Conservation (phyloP, 768 basidiomycete species). For the Scleroderma citrinum region DNA sequence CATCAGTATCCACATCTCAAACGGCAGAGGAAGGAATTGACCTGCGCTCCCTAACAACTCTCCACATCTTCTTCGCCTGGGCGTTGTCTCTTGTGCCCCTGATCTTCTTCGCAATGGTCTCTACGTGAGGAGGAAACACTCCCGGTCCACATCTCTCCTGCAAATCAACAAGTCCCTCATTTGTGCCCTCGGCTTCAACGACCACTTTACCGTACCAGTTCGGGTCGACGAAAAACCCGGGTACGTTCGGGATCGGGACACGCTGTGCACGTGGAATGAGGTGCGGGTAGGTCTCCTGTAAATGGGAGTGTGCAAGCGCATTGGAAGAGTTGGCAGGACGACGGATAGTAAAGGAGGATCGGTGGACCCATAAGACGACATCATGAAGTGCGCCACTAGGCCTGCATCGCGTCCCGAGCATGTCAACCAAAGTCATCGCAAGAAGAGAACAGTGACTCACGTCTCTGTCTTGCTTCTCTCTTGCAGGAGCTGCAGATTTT, state of each 20-base stretch:
- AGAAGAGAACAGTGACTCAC: constrained; percentile 40
- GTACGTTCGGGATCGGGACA: constrained; percentile 50
- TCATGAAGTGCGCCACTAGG: constrained; percentile 75
- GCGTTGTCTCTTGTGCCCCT: constrained; percentile 35
- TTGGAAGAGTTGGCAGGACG: constrained; percentile 35
- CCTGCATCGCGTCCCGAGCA: constrained; percentile 35
- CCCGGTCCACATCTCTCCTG: constrained; percentile 66
- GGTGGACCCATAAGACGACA: constrained; percentile 81
- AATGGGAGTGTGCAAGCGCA: constrained; percentile 23
- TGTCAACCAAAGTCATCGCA: constrained; percentile 4
- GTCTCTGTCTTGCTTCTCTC: constrained; percentile 76
- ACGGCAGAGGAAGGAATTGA: constrained; percentile 21
- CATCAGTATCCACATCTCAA: constrained; percentile 5
- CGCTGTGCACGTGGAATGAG: constrained; percentile 15
- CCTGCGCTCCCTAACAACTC: constrained; percentile 77
- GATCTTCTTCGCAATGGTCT: constrained; percentile 28
- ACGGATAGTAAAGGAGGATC: constrained; percentile 67
- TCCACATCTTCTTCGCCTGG: constrained; percentile 50
- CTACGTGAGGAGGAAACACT: constrained; percentile 56
- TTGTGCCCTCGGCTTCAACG: constrained; percentile 83
- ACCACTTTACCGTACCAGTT: constrained; percentile 83
- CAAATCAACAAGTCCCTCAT: constrained; percentile 76
- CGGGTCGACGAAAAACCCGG: constrained; percentile 57
- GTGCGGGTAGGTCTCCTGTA: constrained; percentile 20
- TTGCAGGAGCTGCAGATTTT: constrained; percentile 70